Evolutionary conservation across 305 asterid genomes (phyloP), one percentile per base, ranked within the genome.

Genomic region (Andrographis paniculata): DNA sequence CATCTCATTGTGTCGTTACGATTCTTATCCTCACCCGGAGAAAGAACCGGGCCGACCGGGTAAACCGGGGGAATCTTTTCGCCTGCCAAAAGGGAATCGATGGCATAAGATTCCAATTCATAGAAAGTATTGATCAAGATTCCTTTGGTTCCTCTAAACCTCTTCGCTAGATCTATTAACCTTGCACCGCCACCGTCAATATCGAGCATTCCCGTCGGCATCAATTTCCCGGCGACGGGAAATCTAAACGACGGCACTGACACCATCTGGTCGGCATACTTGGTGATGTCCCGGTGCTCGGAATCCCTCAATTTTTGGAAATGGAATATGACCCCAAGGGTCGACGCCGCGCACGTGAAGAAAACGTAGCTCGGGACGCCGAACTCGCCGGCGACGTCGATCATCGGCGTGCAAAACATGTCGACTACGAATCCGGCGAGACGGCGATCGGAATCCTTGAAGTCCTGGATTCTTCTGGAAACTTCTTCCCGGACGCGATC

Each of bases 291-390:
- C 13, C 37, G 28, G 0, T 52, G 56, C 0, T 67, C 68, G 6
- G 57, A 47, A n/a, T n/a, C n/a, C n/a, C n/a, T n/a, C n/a, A n/a
- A n/a, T n/a, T n/a, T n/a, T n/a, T 16, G 5, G 41, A 9, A 64
- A 68, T 0, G 50, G n/a, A 23, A 22, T 43, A 20, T 57, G 47
- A 7, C 61, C 47, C 23, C 53, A 30, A 23, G 60, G 47, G 14
- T 78, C 81, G 0, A 78, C 6, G 84, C 75, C 20, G 75, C 53
- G 35, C 73, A 68, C 2, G 83, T 69, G 42, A 51, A 71, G 60
- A 71, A 72, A 1, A 67, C 48, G 19, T 77, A 77, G 9, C 71
- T 21, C 0, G 83, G 83, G 22, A 67, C 30, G 11, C 48, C 45
- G 5, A 74, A 55, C 12, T 71, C 83, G 2, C 58, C 40, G 4